Evolutionary conservation across 805 yeast species (phyloP), one percentile per base, ranked within the genome.

Genomic region (Pichia nanzhaoensis): DNA sequence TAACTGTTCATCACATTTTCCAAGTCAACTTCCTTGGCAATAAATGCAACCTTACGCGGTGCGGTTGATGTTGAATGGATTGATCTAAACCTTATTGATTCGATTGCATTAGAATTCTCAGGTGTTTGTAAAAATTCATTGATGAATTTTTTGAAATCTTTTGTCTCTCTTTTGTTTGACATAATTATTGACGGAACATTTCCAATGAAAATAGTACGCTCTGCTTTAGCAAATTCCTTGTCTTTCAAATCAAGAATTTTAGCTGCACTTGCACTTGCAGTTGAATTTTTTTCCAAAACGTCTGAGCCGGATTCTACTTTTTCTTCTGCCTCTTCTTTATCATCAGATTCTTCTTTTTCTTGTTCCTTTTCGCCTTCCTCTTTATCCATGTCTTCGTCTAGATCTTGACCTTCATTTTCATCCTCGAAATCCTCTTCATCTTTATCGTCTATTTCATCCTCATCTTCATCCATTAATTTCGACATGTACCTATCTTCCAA

Each of bases 31-130:
- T 82, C 78, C 59, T 86, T 87, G 56, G 81, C 77, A 49, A 85
- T 82, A 60, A 82, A 88, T 0, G 99, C 98, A 32, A 86, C 89
- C 59, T 89, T 91, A 61, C 97, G 77, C 44, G 98, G 98, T 41
- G 89, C 71, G 30, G 84, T 80, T 58, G 89, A 95, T 45, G 83
- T 80, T 52, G 90, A 87, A 2, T 96, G 86, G 53, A 93, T 83
- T 2, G 97, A 89, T 66, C 99, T 77, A 70, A 89, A 93, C 63
- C 99, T 75, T 41, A 89, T 72, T 12, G 96, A 84, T 39, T 78
- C 82, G 41, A 91, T 69, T 4, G 22, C 27, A 27, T 37, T 49
- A 2, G 40, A 21, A 22, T 41, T 37, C 20, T 43, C 51, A 3
- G 49, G 47, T 13, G 48, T 44, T 5, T 45, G 31, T 13, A 54